Evolutionary conservation across 345 rosid genomes (phyloP), one percentile per base, ranked within the genome.

Genomic region (Gossypium thurberi): DNA sequence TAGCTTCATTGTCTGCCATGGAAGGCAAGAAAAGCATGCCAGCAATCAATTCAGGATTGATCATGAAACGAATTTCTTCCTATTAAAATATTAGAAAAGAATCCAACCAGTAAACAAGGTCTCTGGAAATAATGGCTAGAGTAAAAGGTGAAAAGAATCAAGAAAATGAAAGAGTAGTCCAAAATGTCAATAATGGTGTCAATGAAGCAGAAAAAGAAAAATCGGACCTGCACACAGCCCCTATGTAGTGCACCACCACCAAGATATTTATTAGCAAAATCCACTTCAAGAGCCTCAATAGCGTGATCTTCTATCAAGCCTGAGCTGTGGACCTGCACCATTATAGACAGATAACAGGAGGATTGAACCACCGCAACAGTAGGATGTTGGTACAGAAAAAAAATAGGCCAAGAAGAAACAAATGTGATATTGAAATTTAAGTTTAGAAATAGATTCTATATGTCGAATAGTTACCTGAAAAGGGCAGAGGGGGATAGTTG

Each of bases 31-130:
- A 92, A 80, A 92, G 87, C 98, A 95, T 89, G 80, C 99, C 88
- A 13, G 88, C 93, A 72, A 95, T 88, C 78, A 95, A 82, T 75
- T 95, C 98, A 46, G 98, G 99, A 86, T 84, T 89, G 80, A 90
- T 86, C 97, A 95, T 87, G 87, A 95, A 95, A 70, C 90, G 98
- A 72, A 95, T 91, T 83, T 95, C 99, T 85, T 95, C 99, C 99
- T 92, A 79, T 21, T 12, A 52, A 74, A 73, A 53, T 23, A 15
- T 71, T 44, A 52, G 42, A 52, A 75, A 50, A 50, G 42, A 8
- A 3, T 43, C 3, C 3, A 21, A 20, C 23, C 25, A 26, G 53
- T 59, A 47, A 58, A 57, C 40, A 57, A 71, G 42, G 55, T 43
- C 13, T 71, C 7, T 13, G 55, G 14, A 8, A 58, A 55, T 13